Base-by-base conservation (phyloP, 257 asterid species). In the Catharanthus roseus region DNA sequence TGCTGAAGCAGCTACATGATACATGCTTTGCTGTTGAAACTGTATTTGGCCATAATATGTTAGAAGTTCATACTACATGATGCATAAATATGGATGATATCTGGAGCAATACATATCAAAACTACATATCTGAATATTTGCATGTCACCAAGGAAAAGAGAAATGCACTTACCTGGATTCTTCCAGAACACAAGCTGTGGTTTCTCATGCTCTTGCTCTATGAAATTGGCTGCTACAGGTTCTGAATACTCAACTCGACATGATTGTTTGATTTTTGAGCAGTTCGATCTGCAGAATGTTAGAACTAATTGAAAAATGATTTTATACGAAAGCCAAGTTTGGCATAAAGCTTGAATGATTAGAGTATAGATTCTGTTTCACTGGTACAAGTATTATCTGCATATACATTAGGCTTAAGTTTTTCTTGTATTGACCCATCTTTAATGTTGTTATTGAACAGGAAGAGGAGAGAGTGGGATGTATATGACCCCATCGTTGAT, bases 401-500 rank as follows among this genome's bases (percentile, higher is more conserved):
- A 3, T 56, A 11, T 56, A 26, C 15, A 26, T 21, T 10, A 26
- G 11, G 8, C 2, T 38, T n/a, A n/a, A 38, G 8, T 38, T 38
- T 38, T 56, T 28, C 23, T 26, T 12, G 5, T 55, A 55, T 55
- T 9, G 13, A 24, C 61, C 8, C 6, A 10, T 55, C 18, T 24
- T 6, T 49, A 21, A 0, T 65, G 34, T 54, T 65, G 19, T 10
- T 31, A 28, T 66, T 71, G 21, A 21, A 39, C 85, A 93, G 98
- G 83, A 89, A 86, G 84, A 85, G 90, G 83, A 91, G 85, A 79
- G 97, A 93, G 75, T 85, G 97, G 95, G 97, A 91, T 69, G 82
- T 78, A 34, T 93, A 84, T 66, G 95, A 88, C 70, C 96, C 99
- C 65, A 75, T 85, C 61, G 95, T 93, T 19, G 91, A 89, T 89